These are phyloP conservation scores for Pseudevernia furfuracea DNA, from an alignment of 495 filamentous ascomycete species.

Conservation along the genomic window DNA sequence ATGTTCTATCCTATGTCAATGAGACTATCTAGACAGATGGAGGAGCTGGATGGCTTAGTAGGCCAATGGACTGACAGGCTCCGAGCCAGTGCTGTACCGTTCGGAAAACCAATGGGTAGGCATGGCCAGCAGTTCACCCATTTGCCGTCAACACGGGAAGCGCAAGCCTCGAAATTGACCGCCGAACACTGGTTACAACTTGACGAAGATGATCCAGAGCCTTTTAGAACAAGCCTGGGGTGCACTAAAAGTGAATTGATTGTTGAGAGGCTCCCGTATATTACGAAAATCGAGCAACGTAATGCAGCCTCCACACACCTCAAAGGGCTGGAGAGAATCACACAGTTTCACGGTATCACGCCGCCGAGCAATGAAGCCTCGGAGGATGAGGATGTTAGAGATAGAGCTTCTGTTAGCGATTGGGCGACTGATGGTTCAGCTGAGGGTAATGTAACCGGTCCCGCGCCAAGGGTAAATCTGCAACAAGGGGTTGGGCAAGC, in stretches of 20 bases:
- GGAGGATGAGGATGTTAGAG: constrained; percentile 50
- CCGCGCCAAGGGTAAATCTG: constrained; percentile 11
- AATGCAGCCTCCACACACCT: constrained; percentile 28
- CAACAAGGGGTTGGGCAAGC: constrained; percentile 18
- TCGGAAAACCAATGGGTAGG: constrained; percentile 25
- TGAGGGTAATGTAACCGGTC: constrained; percentile 27
- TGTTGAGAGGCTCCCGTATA: constrained; percentile 78
- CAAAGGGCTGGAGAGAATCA: constrained; percentile 59
- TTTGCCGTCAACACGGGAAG: constrained; percentile 21
- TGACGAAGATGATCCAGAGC: not conserved
- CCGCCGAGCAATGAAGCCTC: constrained; percentile 26
- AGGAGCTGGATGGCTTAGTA: constrained; percentile 67
- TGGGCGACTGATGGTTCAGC: constrained; percentile 19
- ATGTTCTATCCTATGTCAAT: constrained; percentile 83
- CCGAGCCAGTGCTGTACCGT: constrained; percentile 11
- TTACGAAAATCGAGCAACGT: constrained; percentile 53
- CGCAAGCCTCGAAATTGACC: constrained; percentile 9
- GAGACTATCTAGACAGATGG: constrained; percentile 66
- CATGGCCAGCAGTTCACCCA: constrained; percentile 34
- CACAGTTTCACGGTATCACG: constrained; percentile 52
- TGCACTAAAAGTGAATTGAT: constrained; percentile 62
- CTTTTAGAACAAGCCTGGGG: constrained; percentile 16
- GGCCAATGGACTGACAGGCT: constrained; percentile 51
- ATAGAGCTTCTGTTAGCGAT: constrained; percentile 27
- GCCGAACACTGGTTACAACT: not conserved